Base-by-base conservation (phyloP, 148 eudicot genomes). In the Euryodendron excelsum region DNA sequence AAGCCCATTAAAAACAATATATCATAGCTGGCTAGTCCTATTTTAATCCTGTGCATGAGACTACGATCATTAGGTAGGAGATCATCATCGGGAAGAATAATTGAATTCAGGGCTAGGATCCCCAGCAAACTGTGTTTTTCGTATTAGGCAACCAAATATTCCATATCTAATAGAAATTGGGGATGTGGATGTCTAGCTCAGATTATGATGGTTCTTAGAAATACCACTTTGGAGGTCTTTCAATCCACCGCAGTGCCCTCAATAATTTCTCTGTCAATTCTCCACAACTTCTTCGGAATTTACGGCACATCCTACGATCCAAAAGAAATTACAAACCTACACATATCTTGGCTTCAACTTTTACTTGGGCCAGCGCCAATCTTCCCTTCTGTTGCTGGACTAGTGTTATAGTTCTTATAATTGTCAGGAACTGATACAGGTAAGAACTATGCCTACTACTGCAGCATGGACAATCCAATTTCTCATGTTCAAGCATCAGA, bases 151-250 rank as follows among this genome's bases (percentile, higher is more conserved):
- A 48, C 30, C 6, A 72, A 25, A 72, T 0, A 30, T 45, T 14
- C 15, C 60, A 15, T 5, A 0, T 13, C 23, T 11, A 12, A 41
- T 4, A n/a, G 31, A 53, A 47, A 17, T 28, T 15, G 5, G 33
- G 45, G 53, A 25, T 23, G 34, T 69, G 34, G 55, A 69, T 44
- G 30, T 34, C 59, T 14, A 27, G 75, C 3, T 27, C 37, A 72
- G 7, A 12, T 3, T 30, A 31, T 72, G 27, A 18, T 52, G 25
- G 17, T 52, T 30, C 25, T 31, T 1, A 30, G 58, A 45, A 70
- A 44, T 61, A 52, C 61, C 61, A 72, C 50, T 10, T 20, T 71
- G 74, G 75, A 31, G 52, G 39, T 50, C 27, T 71, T 14, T 30
- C 44, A 30, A 47, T 48, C 2, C 2, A n/a, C 28, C 10, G 13